Evolutionary conservation across 768 basidiomycete genomes (phyloP), one percentile per base, ranked within the genome.

Genomic region (Saitozyma sp.): DNA sequence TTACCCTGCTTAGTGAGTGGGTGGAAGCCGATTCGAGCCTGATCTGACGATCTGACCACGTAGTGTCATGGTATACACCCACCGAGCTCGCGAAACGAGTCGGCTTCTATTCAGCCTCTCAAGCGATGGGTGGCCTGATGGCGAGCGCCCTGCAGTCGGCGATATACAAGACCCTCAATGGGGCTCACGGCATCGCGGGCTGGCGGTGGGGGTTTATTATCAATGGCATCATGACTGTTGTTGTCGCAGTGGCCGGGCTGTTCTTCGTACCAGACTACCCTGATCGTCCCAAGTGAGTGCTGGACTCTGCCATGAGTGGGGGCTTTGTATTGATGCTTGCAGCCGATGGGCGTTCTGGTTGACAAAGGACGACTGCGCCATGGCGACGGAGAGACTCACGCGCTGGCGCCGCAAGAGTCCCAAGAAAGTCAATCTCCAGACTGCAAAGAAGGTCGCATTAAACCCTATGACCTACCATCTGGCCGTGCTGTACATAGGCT

Each of bases 71-170:
- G 59, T 75, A 75, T 54, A 77, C 73, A 8, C 76, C 76, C 0
- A 39, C 50, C 9, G 76, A 77, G 59, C 59, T 77, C 40, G 73
- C 71, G 11, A 59, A 66, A 19, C 57, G 73, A 8, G 70, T 75
- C 39, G 69, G 71, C 9, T 73, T 75, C 62, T 77, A 77, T 56
- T 73, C 75, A 39, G 54, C 61, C 38, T 73, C 69, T 55, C 75
- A 71, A 43, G 54, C 70, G 16, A 56, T 57, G 37, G 63, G 63
- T 41, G 42, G 16, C n/a, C 58, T 82, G 82, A 79, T 82, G 56
- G 81, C 81, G 39, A 82, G 83, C 13, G 82, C 82, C 20, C 67
- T 84, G 19, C 82, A 83, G 62, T 78, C 82, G 3, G 75, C 73
- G 3, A 81, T 82, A 0, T 81, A 83, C 58, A 80, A 72, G 19